phyloP scores from a whole-genome alignment of 306 rosid genomes.

The Fragaria vesca region DNA sequence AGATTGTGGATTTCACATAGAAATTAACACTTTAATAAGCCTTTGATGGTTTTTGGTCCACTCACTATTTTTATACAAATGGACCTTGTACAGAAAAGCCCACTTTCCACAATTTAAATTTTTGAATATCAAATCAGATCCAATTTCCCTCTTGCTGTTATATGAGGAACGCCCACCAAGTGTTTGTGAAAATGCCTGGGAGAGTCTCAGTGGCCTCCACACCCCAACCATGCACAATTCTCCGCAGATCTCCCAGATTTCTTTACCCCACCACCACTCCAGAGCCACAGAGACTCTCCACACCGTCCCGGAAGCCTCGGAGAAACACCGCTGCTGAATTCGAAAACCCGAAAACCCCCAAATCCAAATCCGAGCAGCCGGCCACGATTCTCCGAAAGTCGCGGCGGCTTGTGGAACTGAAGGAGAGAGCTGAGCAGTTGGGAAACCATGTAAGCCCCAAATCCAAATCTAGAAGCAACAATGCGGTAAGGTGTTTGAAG shows the following conservation, averaged over 20 bases:
- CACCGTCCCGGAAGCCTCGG: constrained; percentile 1
- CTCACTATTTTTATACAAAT: background rate
- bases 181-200: constrained; percentile 57
- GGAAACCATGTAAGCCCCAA: constrained; percentile 13
- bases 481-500: constrained; percentile 1
- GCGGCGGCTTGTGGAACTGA: constrained; percentile 3
- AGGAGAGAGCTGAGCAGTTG: constrained; percentile 7
- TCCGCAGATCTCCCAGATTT: constrained; percentile 29
- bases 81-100: background rate
- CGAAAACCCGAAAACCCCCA: constrained; percentile 15
- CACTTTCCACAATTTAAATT: constrained; percentile 19
- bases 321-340: constrained; percentile 10
- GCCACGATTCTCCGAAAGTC: constrained; percentile 9
- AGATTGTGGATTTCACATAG: too few species aligned
- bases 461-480: constrained; percentile 13
- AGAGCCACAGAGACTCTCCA: background rate
- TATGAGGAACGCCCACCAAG: constrained; percentile 19
- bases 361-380: constrained; percentile 1
- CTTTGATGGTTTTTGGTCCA: too few species aligned
- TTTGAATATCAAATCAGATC: background rate
- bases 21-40: too few species aligned
- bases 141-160: constrained; percentile 29
- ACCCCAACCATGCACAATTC: constrained; percentile 4
- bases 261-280: background rate
- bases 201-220: constrained; percentile 24